Conservation (phyloP, 2,329 filamentous ascomycete species). For the Lasiodiplodia theobromae region DNA sequence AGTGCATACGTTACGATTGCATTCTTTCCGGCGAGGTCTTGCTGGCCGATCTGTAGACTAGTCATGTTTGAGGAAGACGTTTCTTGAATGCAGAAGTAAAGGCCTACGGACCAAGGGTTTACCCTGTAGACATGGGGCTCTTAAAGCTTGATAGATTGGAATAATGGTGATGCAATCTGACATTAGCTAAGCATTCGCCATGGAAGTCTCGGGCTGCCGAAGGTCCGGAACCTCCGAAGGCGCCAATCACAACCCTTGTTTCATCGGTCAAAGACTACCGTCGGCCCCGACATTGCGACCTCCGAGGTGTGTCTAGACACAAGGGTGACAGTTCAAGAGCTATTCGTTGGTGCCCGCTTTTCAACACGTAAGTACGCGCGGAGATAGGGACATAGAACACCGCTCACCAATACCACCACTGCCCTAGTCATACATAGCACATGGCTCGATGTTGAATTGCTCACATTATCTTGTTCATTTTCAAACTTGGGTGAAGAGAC, state of each 20-base stretch:
- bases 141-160: neutral
- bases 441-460: no score
- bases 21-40: conserved; percentile 41
- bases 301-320: neutral
- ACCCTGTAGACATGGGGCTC: neutral
- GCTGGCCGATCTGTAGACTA: conserved; percentile 34
- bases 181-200: neutral
- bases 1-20: conserved; percentile 41
- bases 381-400: no score
- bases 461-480: no score
- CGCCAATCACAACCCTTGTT: neutral
- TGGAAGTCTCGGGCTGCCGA: neutral
- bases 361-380: no score
- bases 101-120: no score
- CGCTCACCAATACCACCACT: no score
- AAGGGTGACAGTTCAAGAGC: no score
- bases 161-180: neutral
- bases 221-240: neutral
- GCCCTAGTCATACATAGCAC: no score
- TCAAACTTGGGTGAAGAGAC: no score
- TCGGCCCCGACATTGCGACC: neutral
- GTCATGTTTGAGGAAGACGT: conserved; percentile 9
- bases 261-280: neutral
- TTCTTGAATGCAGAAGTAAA: neutral
- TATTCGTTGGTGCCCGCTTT: no score